These are phyloP conservation scores for Tolypocladium amazonense DNA, from an alignment of 2,329 filamentous ascomycete species.

Conservation along the genomic window DNA sequence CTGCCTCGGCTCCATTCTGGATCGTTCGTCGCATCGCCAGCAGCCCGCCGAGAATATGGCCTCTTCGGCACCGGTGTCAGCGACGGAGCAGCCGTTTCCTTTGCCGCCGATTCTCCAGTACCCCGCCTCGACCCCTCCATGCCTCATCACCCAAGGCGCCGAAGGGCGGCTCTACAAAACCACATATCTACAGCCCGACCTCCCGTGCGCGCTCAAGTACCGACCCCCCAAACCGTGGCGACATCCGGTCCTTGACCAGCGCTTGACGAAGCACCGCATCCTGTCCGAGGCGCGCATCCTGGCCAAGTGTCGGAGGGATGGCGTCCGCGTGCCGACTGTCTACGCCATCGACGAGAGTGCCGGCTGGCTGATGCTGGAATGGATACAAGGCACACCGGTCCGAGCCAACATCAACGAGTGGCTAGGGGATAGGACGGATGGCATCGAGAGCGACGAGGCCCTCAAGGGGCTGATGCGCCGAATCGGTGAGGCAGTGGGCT, in stretches of 20 bases:
- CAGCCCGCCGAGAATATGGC: neutral
- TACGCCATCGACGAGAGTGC: slow-evolving; percentile 54
- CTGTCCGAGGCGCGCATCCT: slow-evolving; percentile 83
- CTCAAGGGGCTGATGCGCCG: slow-evolving; percentile 55
- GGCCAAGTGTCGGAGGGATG: slow-evolving; percentile 66
- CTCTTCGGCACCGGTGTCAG: neutral
- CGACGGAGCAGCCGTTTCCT: slow-evolving; percentile 24
- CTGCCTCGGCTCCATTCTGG: neutral
- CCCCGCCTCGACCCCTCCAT: slow-evolving; percentile 47
- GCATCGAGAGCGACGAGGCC: slow-evolving; percentile 31
- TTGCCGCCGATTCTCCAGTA: slow-evolving; percentile 57
- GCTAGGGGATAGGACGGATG: slow-evolving; percentile 39
- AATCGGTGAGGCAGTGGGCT: slow-evolving; percentile 62
- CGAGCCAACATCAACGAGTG: slow-evolving; percentile 59
- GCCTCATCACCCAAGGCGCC: slow-evolving; percentile 82
- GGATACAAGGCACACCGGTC: slow-evolving; percentile 66
- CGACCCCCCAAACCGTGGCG: slow-evolving; percentile 86
- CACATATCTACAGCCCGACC: slow-evolving; percentile 58
- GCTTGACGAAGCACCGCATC: slow-evolving; percentile 78
- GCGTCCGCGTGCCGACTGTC: slow-evolving; percentile 72
- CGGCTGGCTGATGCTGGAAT: slow-evolving; percentile 77
- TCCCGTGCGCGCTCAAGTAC: slow-evolving; percentile 77
- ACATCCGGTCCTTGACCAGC: slow-evolving; percentile 78
- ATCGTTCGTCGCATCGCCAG: neutral
- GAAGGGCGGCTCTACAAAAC: slow-evolving; percentile 91